These are phyloP conservation scores for Lepiota venenata DNA, from an alignment of 768 basidiomycete genomes.

Conservation along the genomic window DNA sequence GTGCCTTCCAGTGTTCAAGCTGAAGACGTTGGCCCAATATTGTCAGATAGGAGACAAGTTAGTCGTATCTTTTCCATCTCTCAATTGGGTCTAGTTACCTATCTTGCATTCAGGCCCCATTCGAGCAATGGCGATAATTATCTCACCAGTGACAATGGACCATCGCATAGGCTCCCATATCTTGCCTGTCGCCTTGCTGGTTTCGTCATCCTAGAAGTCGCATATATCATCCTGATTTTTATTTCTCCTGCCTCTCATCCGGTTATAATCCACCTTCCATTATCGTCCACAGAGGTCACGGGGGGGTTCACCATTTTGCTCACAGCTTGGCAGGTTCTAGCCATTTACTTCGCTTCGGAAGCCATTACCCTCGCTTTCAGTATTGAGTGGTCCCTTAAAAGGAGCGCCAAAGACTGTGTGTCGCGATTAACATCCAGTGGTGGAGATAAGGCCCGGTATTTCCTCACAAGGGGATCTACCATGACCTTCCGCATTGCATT, in stretches of 20 bases:
- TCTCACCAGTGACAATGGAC: neutral
- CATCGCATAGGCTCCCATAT: no score
- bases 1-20: neutral
- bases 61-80: neutral
- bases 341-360: neutral
- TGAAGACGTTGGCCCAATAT: neutral
- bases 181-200: neutral
- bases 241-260: neutral
- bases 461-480: neutral
- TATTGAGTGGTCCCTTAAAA: neutral
- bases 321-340: neutral
- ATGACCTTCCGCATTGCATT: neutral
- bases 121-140: neutral
- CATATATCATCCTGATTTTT: neutral
- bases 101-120: neutral
- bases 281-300: neutral
- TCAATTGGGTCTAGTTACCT: neutral
- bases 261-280: neutral
- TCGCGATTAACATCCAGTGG: neutral
- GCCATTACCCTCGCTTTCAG: neutral
- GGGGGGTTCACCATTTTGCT: conserved; percentile 1
- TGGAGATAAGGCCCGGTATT: neutral
- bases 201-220: neutral
- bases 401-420: neutral
- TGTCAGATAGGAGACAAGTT: neutral